These are phyloP conservation scores for Ustulina deusta DNA, from an alignment of 2,329 filamentous ascomycete genomes.

Conservation along the genomic window DNA sequence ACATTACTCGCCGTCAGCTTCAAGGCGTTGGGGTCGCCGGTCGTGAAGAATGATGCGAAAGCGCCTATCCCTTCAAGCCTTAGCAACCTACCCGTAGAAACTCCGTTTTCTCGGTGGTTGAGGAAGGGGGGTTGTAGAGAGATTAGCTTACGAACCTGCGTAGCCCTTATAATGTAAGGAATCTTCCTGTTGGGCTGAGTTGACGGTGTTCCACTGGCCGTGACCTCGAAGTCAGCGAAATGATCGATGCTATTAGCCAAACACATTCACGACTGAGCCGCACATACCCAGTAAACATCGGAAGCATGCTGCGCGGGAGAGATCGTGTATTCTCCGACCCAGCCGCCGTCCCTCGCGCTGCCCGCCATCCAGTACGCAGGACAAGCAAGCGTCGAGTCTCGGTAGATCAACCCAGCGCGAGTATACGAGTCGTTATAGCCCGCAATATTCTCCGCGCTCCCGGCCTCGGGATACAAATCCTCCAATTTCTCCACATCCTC, in stretches of 20 bases:
- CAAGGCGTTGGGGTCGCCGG: constrained; percentile 67
- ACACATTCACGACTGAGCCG: not conserved
- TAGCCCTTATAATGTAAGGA: constrained; percentile 67
- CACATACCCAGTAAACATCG: constrained; percentile 66
- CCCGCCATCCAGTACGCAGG: constrained; percentile 68
- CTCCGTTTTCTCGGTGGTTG: not conserved
- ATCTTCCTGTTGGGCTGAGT: constrained; percentile 63
- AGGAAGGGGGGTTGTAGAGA: not conserved
- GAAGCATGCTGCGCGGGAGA: constrained; percentile 68
- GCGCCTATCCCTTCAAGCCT: constrained; percentile 58
- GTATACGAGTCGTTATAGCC: constrained; percentile 63
- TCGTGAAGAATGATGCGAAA: constrained; percentile 70
- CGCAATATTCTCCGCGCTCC: constrained; percentile 60
- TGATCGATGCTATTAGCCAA: not conserved
- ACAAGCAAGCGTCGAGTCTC: constrained; percentile 70
- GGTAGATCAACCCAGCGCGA: constrained; percentile 67
- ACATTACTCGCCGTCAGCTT: constrained; percentile 62
- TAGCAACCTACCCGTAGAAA: too few species aligned
- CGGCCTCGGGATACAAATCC: constrained; percentile 60
- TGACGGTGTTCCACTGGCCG: constrained; percentile 67
- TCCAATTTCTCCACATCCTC: constrained; percentile 56
- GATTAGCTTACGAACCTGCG: constrained; percentile 38
- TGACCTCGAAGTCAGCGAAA: constrained; percentile 25
- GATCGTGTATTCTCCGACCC: constrained; percentile 71
- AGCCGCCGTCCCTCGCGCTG: constrained; percentile 59